These are phyloP conservation scores for Arachnomyces sp. DNA, from an alignment of 2,329 filamentous ascomycete genomes.

Conservation along the genomic window DNA sequence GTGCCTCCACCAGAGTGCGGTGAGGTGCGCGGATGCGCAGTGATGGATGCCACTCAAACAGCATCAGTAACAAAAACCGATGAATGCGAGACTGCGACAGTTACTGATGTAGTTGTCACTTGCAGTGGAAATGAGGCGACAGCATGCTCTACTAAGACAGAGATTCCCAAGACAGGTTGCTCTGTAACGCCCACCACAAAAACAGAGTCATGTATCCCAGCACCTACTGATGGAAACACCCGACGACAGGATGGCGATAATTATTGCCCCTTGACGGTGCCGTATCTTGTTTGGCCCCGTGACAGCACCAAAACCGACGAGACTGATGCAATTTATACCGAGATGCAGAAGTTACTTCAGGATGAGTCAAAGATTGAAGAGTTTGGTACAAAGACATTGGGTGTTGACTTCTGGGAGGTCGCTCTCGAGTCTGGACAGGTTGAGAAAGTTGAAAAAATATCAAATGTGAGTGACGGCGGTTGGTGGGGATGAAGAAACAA, in stretches of 20 bases:
- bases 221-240: conserved; percentile 3
- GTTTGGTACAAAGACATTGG: conserved; percentile 4
- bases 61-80: conserved; percentile 4
- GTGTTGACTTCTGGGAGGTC: conserved; percentile 7
- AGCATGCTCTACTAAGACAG: conserved; percentile 6
- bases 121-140: conserved; percentile 7
- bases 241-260: conserved; percentile 2
- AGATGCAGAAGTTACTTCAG: conserved; percentile 5
- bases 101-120: conserved; percentile 5
- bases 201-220: conserved; percentile 7
- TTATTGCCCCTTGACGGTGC: background rate
- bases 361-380: conserved; percentile 6
- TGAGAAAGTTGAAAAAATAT: conserved; percentile 5
- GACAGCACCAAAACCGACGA: conserved; percentile 3
- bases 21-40: conserved; percentile 8
- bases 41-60: conserved; percentile 3
- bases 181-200: conserved; percentile 6
- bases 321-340: conserved; percentile 4
- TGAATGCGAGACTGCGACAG: conserved; percentile 5
- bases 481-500: background rate
- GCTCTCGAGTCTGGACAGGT: conserved; percentile 3
- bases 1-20: conserved; percentile 5
- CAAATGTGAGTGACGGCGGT: conserved; percentile 4
- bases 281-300: conserved; percentile 6
- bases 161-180: conserved; percentile 7